A percentile compares a stretch with the other conserved stretches of the same genome.
Conservation (phyloP, 208 protist species). For the Naegleria lovaniensis region DNA sequence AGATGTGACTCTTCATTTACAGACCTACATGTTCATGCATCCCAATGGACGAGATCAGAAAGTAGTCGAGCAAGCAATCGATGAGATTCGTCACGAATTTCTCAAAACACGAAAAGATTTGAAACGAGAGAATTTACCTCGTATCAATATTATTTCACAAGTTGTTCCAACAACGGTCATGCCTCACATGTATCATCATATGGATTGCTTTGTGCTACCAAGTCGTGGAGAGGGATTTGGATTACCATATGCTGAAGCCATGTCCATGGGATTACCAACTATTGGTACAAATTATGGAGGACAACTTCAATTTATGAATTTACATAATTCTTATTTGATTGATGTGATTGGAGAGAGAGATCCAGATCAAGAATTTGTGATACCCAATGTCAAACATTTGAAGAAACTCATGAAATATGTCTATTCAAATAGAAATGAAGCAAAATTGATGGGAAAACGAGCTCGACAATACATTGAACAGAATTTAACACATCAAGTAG, state of each 20-base stretch:
- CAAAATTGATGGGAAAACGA: background rate
- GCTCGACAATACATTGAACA: background rate
- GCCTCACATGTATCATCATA: constrained; percentile 57
- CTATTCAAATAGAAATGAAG: background rate
- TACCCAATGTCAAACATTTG: background rate
- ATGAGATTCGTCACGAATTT: constrained; percentile 1
- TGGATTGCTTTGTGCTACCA: constrained; percentile 72
- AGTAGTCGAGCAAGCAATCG: background rate
- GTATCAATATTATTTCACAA: constrained; percentile 44
- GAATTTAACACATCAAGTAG: background rate
- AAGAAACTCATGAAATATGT: background rate
- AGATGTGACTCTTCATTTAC: constrained; percentile 22
- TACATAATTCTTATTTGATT: constrained; percentile 29
- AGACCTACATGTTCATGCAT: constrained; percentile 28
- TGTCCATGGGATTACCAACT: constrained; percentile 50
- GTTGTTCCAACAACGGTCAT: constrained; percentile 40
- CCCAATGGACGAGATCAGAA: background rate
- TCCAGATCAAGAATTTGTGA: background rate
- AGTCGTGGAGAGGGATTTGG: constrained; percentile 69
- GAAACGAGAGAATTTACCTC: constrained; percentile 40
- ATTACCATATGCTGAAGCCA: constrained; percentile 56
- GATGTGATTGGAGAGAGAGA: background rate
- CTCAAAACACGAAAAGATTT: background rate
- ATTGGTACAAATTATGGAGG: constrained; percentile 56
- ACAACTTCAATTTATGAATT: constrained; percentile 47